Evolutionary conservation across 352 stramenopile species (phyloP).

Genomic region (Phytophthora multivora): DNA sequence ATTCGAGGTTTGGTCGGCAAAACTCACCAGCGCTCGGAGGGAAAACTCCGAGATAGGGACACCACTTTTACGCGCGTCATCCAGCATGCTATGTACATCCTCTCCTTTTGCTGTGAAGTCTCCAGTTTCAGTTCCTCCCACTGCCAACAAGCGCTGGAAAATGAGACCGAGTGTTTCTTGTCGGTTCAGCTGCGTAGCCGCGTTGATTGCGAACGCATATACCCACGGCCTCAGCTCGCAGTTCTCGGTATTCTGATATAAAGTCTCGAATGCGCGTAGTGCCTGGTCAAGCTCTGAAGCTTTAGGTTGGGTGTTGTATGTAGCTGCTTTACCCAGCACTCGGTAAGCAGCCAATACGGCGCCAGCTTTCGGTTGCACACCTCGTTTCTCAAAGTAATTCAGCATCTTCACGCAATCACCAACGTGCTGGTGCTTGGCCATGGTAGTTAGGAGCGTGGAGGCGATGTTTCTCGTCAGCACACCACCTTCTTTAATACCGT

Average conservation of each 20-base stretch:
- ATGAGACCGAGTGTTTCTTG: slow-evolving; percentile 68
- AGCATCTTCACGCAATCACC: slow-evolving; percentile 13
- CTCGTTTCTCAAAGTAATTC: slow-evolving; percentile 6
- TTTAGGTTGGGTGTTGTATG: too few species aligned
- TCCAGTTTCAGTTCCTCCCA: not conserved
- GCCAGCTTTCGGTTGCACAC: not conserved
- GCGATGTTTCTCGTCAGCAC: not conserved
- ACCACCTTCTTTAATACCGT: not conserved
- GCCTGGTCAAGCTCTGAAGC: slow-evolving; percentile 48
- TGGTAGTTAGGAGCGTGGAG: not conserved
- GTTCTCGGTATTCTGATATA: slow-evolving; percentile 51
- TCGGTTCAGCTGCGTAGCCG: slow-evolving; percentile 58
- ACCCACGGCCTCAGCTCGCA: slow-evolving; percentile 64
- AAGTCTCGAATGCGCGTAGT: slow-evolving; percentile 70
- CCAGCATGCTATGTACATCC: slow-evolving; percentile 8
- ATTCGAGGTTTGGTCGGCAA: slow-evolving; percentile 13
- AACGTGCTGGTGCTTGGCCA: slow-evolving; percentile 1
- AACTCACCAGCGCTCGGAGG: slow-evolving; percentile 18
- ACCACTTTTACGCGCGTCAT: not conserved
- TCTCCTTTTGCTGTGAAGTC: not conserved
- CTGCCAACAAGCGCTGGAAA: slow-evolving; percentile 3
- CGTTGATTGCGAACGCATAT: slow-evolving; percentile 72
- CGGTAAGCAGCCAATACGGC: slow-evolving; percentile 3
- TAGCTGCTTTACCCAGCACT: slow-evolving; percentile 40
- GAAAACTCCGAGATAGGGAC: slow-evolving; percentile 6